Conservation (phyloP, 2,329 filamentous ascomycete genomes). For the Fusarium xyrophilum region DNA sequence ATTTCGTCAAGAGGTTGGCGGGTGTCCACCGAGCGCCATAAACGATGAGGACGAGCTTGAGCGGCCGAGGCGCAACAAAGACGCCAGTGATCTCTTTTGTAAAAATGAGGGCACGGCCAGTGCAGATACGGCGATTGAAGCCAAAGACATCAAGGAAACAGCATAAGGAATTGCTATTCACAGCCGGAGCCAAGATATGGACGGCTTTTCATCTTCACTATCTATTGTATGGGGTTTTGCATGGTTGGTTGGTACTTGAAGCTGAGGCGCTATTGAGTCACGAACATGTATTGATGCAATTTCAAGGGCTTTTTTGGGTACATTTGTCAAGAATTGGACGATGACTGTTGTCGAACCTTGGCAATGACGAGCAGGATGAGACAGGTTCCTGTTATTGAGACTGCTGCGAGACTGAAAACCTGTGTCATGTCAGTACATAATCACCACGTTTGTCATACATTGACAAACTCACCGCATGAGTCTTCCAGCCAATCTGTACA, state of each 20-base stretch:
- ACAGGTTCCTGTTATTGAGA: constrained; percentile 70
- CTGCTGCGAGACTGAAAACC: constrained; percentile 68
- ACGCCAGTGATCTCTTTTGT: constrained; percentile 72
- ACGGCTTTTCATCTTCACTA: constrained; percentile 5
- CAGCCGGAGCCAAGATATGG: neutral
- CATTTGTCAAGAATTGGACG: constrained; percentile 10
- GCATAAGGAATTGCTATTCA: constrained; percentile 25
- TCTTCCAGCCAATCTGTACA: constrained; percentile 94
- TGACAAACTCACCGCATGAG: constrained; percentile 71
- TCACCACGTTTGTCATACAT: neutral
- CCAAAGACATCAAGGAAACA: constrained; percentile 23
- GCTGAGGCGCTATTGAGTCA: constrained; percentile 15
- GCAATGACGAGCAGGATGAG: constrained; percentile 65
- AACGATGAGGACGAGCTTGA: constrained; percentile 30
- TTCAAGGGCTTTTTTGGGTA: neutral
- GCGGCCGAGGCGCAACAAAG: constrained; percentile 40
- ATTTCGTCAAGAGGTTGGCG: constrained; percentile 72
- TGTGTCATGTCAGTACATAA: constrained; percentile 41
- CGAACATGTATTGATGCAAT: constrained; percentile 13
- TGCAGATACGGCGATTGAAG: neutral
- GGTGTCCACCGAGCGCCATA: constrained; percentile 55
- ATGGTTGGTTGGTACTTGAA: constrained; percentile 3
- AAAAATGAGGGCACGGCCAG: constrained; percentile 28
- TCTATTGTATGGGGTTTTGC: constrained; percentile 11
- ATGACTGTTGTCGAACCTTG: constrained; percentile 41